phyloP scores from a whole-genome alignment of 192 early-diverging fungal genomes.

The Podila clonocystis region DNA sequence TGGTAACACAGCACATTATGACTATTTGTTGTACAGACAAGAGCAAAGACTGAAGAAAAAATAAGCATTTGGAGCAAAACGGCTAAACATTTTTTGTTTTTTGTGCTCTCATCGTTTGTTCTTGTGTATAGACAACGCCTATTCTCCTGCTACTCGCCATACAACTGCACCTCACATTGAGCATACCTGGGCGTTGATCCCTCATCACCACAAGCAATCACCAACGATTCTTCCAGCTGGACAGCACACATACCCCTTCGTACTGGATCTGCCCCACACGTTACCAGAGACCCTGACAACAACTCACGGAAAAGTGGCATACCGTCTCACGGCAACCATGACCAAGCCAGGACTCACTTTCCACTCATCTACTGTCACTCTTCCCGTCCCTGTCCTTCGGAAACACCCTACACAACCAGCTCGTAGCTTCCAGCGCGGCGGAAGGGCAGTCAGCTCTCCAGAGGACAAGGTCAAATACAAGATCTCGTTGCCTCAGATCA shows the following conservation, averaged over 20 bases:
- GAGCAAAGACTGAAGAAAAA: too few relatives aligned
- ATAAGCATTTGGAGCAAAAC: not conserved
- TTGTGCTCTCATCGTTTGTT: not conserved
- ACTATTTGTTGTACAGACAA: not conserved
- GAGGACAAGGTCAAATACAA: constrained; percentile 47
- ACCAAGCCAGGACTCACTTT: constrained; percentile 31
- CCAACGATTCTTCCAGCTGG: constrained; percentile 16
- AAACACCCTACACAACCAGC: constrained; percentile 2
- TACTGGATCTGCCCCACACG: constrained; percentile 35
- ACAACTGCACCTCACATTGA: constrained; percentile 28
- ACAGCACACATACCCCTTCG: constrained; percentile 48
- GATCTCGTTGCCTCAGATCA: constrained; percentile 34
- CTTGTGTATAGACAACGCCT: constrained; percentile 26
- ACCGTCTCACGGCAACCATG: constrained; percentile 28
- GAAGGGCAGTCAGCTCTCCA: constrained; percentile 11
- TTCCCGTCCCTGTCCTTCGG: constrained; percentile 15
- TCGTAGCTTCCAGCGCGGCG: constrained; percentile 25
- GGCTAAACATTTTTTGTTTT: not conserved
- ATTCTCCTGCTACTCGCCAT: constrained; percentile 29
- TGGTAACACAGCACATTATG: constrained; percentile 10
- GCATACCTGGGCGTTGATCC: constrained; percentile 32
- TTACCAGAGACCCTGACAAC: constrained; percentile 36
- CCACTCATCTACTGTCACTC: constrained; percentile 11
- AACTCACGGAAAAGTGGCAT: constrained; percentile 23
- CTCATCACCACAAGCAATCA: constrained; percentile 15